Evolutionary conservation across 805 yeast genomes (phyloP).

Genomic region (Brettanomyces sp.): DNA sequence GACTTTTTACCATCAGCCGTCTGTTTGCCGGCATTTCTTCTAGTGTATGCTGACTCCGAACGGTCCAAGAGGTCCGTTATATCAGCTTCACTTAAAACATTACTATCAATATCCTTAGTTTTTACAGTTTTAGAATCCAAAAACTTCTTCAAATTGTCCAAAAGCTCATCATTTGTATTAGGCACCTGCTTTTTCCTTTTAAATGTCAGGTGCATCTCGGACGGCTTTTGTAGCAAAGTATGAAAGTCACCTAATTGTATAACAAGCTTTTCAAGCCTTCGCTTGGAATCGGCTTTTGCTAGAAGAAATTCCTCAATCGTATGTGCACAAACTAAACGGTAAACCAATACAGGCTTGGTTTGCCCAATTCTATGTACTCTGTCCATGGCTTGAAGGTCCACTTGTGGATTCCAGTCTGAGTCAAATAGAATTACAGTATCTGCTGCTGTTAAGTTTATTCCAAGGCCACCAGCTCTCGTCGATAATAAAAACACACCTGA

Average conservation of each 20-base stretch:
- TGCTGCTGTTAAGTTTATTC: constrained; percentile 77
- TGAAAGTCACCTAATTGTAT: constrained; percentile 57
- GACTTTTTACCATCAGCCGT: not conserved
- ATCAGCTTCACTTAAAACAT: constrained; percentile 31
- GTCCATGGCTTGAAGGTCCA: constrained; percentile 93
- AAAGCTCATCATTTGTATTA: constrained; percentile 9
- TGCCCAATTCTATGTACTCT: constrained; percentile 94
- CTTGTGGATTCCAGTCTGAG: constrained; percentile 97
- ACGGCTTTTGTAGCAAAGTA: constrained; percentile 19
- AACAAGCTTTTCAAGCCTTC: constrained; percentile 68
- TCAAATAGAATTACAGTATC: constrained; percentile 88
- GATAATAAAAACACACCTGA: constrained; percentile 60
- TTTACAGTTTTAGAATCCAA: constrained; percentile 29
- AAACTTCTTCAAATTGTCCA: constrained; percentile 30
- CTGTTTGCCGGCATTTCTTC: constrained; percentile 1
- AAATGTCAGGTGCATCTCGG: not conserved
- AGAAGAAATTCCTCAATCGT: constrained; percentile 81
- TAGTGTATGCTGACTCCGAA: constrained; percentile 30
- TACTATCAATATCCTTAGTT: constrained; percentile 13
- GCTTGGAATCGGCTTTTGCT: constrained; percentile 69
- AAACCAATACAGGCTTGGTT: constrained; percentile 69
- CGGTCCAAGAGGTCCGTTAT: constrained; percentile 42
- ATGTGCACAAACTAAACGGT: constrained; percentile 64
- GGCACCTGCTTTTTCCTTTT: constrained; percentile 4
- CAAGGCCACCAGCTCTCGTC: constrained; percentile 93